These are phyloP conservation scores for Colletotrichum camelliae DNA, from an alignment of 2,329 filamentous ascomycete genomes.

Conservation along the genomic window DNA sequence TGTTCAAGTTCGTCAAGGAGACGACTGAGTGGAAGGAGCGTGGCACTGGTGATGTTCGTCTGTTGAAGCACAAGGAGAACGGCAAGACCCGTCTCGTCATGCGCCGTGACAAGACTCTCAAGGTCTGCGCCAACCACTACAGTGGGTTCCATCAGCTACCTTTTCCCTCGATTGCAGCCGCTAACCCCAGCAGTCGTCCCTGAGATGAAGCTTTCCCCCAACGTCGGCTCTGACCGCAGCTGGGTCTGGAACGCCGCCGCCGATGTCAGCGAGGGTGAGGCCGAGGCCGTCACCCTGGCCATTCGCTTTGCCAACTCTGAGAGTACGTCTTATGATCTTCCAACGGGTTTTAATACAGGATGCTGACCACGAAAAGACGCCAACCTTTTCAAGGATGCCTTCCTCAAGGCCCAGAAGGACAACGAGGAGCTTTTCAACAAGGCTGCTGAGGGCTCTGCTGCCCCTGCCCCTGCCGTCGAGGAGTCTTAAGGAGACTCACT, in stretches of 20 bases:
- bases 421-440: slow-evolving; percentile 83
- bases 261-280: slow-evolving; percentile 97
- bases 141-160: slow-evolving; percentile 61
- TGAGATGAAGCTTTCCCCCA: slow-evolving; percentile 98
- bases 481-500: slow-evolving; percentile 7
- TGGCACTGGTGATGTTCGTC: slow-evolving; percentile 92
- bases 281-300: slow-evolving; percentile 92
- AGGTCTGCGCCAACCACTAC: slow-evolving; percentile 99
- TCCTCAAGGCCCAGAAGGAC: slow-evolving; percentile 95
- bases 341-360: neutral
- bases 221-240: slow-evolving; percentile 96
- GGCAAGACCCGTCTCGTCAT: slow-evolving; percentile 97
- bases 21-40: slow-evolving; percentile 98
- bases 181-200: slow-evolving; percentile 73
- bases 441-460: slow-evolving; percentile 39
- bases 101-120: slow-evolving; percentile 99
- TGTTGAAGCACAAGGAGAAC: slow-evolving; percentile 99
- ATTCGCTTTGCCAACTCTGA: slow-evolving; percentile 98
- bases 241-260: slow-evolving; percentile 99
- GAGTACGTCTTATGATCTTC: slow-evolving; percentile 65
- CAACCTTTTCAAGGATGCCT: slow-evolving; percentile 96
- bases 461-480: slow-evolving; percentile 27
- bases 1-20: slow-evolving; percentile 97
- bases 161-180: neutral
- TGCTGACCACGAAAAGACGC: slow-evolving; percentile 69